Evolutionary conservation across 768 basidiomycete genomes (phyloP), one percentile per base, ranked within the genome.

Genomic region (Podaxis sp.): DNA sequence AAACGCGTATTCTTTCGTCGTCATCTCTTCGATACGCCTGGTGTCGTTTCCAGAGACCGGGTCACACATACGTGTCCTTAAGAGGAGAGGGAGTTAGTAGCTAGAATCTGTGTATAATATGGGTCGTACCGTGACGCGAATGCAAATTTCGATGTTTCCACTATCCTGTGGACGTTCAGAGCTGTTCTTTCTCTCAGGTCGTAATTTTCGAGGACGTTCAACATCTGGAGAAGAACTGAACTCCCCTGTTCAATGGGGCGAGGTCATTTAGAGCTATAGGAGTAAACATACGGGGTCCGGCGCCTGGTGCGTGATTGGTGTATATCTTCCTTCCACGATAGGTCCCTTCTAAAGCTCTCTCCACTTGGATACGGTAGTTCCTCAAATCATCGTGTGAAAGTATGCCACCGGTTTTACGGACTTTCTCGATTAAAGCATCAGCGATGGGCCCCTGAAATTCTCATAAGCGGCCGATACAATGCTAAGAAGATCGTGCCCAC

Each of bases 151-250:
- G 94, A 79, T 0, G 85, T 83, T 74, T 98, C 97, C 13, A 98
- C 79, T 4, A 92, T 71, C 51, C 95, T 81, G 72, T 98, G 97
- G 2, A 84, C 79, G 65, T 86, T 90, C 15, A 93, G 71, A 0
- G 80, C 79, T n/a, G 80, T 87, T 65, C 79, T 73, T 50, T 85
- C 85, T 25, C 77, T 75, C 17, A 80, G 66, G 37, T 83, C 73
- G 69, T 84, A 98, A n/a, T 82, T 80, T 70, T 97, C 95, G 51
- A 96, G 76, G 19, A 95, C 72, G 70, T 98, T 97, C n/a, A 98
- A 77, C 82, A 98, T 90, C 70, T 94, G 90, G 43, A 97, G 76
- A 46, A 98, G 76, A n/a, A 91, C 92, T 80, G 53, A 51, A 22
- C 2, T 33, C 17, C 4, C 3, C 12, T 15, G 52, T 47, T 64